Base-by-base conservation (phyloP, 2,329 filamentous ascomycete genomes). In the Fusarium clavum region DNA sequence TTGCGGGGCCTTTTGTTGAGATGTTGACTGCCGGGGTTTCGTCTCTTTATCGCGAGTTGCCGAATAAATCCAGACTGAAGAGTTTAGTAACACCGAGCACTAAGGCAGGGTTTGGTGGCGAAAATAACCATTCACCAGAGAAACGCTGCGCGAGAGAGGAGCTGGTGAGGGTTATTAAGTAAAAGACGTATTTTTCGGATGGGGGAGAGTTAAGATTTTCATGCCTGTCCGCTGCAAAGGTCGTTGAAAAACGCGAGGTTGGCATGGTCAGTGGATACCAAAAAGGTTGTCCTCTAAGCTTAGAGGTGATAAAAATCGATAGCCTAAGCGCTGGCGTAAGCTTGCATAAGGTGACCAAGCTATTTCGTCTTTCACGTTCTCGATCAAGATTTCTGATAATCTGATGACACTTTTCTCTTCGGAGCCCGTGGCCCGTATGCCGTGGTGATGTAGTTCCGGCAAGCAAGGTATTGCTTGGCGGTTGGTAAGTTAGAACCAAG, bases 211-310 rank as follows among this genome's bases (percentile, higher is more conserved):
- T 52, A 25, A 57, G 58, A 56, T 55, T 53, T 73, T 57, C 51
- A 49, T 64, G 40, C 40, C 24, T 38, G 63, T 74, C 47, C 43
- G 62, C 59, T 58, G 44, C 59, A 62, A 53, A 68, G 69, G 74
- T 73, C 48, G 49, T 68, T 40, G 22, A 59, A 70, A 73, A 69
- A 48, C 57, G 43, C 41, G 52, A 68, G 61, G 59, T 72, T 58
- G 58, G 46, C 38, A 27, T 44, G 24, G n/a, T 13, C 18, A 38
- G 34, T 38, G 34, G 34, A 38, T 38, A 38, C 34, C 34, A 24
- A 24, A 22, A 22, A 24, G 43, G n/a, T 25, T 48, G 48, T 47
- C 51, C 52, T 49, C 47, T 54, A 51, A 47, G 54, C 6, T 38
- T 38, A 38, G 34, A 38, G 34, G 34, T 38, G 34, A 38, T 38